Percentiles rank a stretch among this genome's conserved stretches.
These are phyloP conservation scores for Ramularia collo-cygni DNA, from an alignment of 2,329 filamentous ascomycete genomes.

Conservation along the genomic window DNA sequence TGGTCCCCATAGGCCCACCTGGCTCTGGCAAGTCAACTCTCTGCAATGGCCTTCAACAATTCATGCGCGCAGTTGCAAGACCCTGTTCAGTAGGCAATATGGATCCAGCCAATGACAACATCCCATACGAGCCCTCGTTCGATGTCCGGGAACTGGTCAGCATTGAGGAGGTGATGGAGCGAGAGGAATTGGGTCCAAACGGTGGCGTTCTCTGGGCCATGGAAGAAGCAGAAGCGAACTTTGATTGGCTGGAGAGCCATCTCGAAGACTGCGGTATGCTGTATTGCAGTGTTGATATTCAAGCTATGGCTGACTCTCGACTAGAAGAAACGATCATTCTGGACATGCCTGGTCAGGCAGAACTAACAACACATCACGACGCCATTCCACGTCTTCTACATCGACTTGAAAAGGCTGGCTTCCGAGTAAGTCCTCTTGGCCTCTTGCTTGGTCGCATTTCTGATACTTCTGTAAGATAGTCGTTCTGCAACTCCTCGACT, in stretches of 20 bases:
- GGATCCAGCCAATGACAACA: constrained; percentile 92
- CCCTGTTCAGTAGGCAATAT: constrained; percentile 95
- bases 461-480: constrained; percentile 60
- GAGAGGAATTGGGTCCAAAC: constrained; percentile 85
- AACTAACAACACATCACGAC: constrained; percentile 92
- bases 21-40: constrained; percentile 96
- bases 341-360: constrained; percentile 94
- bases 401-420: constrained; percentile 81
- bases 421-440: constrained; percentile 58
- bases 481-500: constrained; percentile 88
- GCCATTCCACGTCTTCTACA: constrained; percentile 90
- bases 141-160: constrained; percentile 86
- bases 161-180: constrained; percentile 89
- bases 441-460: constrained; percentile 26
- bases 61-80: constrained; percentile 89
- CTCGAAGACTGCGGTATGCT: constrained; percentile 51
- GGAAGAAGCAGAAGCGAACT: constrained; percentile 89
- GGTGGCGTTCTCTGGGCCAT: constrained; percentile 88
- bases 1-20: constrained; percentile 61
- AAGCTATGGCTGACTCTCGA: neutral
- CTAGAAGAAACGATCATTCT: constrained; percentile 86
- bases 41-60: constrained; percentile 98
- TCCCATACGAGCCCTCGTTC: constrained; percentile 79
- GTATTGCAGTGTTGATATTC: neutral
- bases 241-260: constrained; percentile 82